These are phyloP conservation scores for Ceratocystis colombiana DNA, from an alignment of 2,329 filamentous ascomycete species.

Conservation along the genomic window DNA sequence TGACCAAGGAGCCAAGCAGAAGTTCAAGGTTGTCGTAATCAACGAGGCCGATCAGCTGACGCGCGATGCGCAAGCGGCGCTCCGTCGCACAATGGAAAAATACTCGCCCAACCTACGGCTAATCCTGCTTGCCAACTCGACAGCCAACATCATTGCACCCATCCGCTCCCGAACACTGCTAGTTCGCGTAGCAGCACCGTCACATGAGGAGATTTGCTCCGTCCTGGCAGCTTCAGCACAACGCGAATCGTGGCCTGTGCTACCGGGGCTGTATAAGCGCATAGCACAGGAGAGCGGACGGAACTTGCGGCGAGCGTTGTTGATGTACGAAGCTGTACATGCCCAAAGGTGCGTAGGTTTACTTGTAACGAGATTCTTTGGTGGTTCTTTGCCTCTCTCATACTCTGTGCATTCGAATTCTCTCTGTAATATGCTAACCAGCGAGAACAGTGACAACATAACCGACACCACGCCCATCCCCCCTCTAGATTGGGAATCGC, in stretches of 20 bases:
- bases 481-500: slow-evolving; percentile 90
- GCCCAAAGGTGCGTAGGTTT: slow-evolving; percentile 72
- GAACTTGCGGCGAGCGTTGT: slow-evolving; percentile 76
- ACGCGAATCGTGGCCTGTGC: slow-evolving; percentile 74
- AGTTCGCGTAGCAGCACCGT: slow-evolving; percentile 83
- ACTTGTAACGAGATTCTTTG: neutral
- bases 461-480: slow-evolving; percentile 81
- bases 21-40: slow-evolving; percentile 98
- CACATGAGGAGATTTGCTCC: slow-evolving; percentile 69
- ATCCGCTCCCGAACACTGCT: slow-evolving; percentile 86
- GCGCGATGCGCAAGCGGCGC: slow-evolving; percentile 85
- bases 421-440: slow-evolving; percentile 22
- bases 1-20: slow-evolving; percentile 79
- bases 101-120: slow-evolving; percentile 90
- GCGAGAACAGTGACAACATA: slow-evolving; percentile 63
- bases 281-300: slow-evolving; percentile 86
- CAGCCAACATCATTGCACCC: slow-evolving; percentile 97
- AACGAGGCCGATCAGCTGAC: slow-evolving; percentile 95
- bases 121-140: slow-evolving; percentile 89
- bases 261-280: slow-evolving; percentile 64
- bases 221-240: slow-evolving; percentile 62
- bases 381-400: neutral
- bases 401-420: neutral
- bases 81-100: slow-evolving; percentile 97
- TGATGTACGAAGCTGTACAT: slow-evolving; percentile 97